Percentiles rank a stretch among this genome's conserved stretches.
Evolutionary conservation across 495 filamentous ascomycete genomes (phyloP).

Genomic region (Penicillium paradoxum): DNA sequence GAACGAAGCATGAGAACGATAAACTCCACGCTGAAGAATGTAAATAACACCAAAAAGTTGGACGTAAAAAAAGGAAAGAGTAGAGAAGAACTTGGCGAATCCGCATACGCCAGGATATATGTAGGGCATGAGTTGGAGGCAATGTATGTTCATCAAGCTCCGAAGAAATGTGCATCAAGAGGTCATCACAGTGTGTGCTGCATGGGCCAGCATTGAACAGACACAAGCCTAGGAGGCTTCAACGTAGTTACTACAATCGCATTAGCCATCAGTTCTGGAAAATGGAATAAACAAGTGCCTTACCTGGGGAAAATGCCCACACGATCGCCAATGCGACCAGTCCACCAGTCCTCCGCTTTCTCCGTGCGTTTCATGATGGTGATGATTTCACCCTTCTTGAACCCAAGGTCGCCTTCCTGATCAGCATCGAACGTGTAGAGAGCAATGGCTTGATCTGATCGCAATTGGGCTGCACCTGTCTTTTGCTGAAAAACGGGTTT

Average conservation of each 20-base stretch:
- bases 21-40: conserved; percentile 22
- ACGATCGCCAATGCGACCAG: conserved; percentile 58
- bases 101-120: conserved; percentile 16
- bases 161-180: conserved; percentile 3
- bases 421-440: conserved; percentile 91
- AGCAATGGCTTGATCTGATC: conserved; percentile 80
- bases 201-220: conserved; percentile 15
- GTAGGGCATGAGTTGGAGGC: conserved; percentile 8
- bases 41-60: conserved; percentile 8
- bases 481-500: conserved; percentile 76
- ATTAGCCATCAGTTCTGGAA: conserved; percentile 5
- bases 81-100: neutral
- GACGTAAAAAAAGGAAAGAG: neutral
- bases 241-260: conserved; percentile 39
- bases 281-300: conserved; percentile 6
- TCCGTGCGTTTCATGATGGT: conserved; percentile 98
- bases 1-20: conserved; percentile 15
- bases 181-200: conserved; percentile 21
- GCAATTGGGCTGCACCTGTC: conserved; percentile 52
- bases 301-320: conserved; percentile 61
- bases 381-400: conserved; percentile 97
- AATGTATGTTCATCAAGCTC: conserved; percentile 9
- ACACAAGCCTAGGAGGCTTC: conserved; percentile 29
- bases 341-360: conserved; percentile 86
- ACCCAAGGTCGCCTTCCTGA: conserved; percentile 85